Evolutionary conservation across 768 basidiomycete genomes (phyloP), one percentile per base, ranked within the genome.

Genomic region (Tricholoma saponaceum): DNA sequence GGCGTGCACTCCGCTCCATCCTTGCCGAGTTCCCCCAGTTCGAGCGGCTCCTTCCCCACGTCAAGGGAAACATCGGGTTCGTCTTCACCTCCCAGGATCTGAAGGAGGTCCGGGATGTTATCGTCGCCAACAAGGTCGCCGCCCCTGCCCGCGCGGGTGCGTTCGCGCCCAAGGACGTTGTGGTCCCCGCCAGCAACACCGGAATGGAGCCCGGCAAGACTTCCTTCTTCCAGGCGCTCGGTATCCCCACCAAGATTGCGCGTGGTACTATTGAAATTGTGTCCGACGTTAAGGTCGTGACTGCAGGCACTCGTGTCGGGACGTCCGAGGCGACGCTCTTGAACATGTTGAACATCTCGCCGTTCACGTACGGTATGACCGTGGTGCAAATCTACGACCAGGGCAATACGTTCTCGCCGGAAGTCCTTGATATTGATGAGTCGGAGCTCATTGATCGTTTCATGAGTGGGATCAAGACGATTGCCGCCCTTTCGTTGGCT

Each of bases 181-280:
- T 77, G 60, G 90, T 99, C 65, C 94, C 95, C 33, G 93, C 88
- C 46, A 89, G 95, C 59, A 98, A 98, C 87, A 99, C 97, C 56
- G 95, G 95, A 76, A 99, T 99, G 97, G 97, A 98, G 75, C 97
- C 97, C 67, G 97, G 96, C 70, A 99, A 99, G 84, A 99, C 97
- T 60, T 97, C 97, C 67, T 99, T 98, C 93, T 99, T 99, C 93
- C 97, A 99, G 83, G 97, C 97, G 57, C 89, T 99, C 70, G 89
- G 90, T 80, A 95, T 99, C 76, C 96, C 97, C 49, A 99, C 97
- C 75, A 99, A 99, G 86, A 98, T 99, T 64, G 95, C 97, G 52
- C 90, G 97, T 87, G 97, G 97, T 83, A 98, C 97, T 55, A 98
- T 99, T 67, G 97, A 99, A 92, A 99, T 98, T 72, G 92, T 97